Conservation (phyloP, 306 rosid genomes). For the Sechiopsis laciniata region DNA sequence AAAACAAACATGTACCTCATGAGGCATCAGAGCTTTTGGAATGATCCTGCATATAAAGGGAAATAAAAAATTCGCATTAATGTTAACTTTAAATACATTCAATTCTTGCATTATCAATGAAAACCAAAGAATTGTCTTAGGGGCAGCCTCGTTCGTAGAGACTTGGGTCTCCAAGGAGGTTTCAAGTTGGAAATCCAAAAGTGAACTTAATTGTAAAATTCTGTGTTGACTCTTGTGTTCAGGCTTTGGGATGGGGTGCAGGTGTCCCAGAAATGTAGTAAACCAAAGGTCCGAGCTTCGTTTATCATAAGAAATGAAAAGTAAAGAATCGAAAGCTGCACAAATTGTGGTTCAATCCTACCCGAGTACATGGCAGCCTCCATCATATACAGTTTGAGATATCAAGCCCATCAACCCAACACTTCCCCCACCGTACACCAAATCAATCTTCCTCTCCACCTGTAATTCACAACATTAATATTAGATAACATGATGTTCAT, state of each 20-base stretch:
- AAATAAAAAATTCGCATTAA: neutral
- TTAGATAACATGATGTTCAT: too few species aligned
- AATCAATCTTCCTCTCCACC: slow-evolving; percentile 73
- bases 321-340: neutral
- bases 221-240: too few species aligned
- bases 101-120: slow-evolving; percentile 15
- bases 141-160: too few species aligned
- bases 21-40: slow-evolving; percentile 89
- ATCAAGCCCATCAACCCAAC: slow-evolving; percentile 85
- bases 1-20: slow-evolving; percentile 52
- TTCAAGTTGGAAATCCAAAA: too few species aligned
- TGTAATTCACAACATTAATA: slow-evolving; percentile 32
- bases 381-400: slow-evolving; percentile 73
- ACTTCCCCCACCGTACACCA: slow-evolving; percentile 95
- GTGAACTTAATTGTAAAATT: too few species aligned
- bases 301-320: too few species aligned
- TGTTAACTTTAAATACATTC: neutral
- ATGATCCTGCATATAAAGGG: slow-evolving; percentile 53
- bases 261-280: too few species aligned
- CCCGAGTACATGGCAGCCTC: slow-evolving; percentile 94
- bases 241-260: too few species aligned
- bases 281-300: too few species aligned
- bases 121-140: neutral
- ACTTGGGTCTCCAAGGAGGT: too few species aligned
- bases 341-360: slow-evolving; percentile 30